Base-by-base conservation (phyloP, 1,139 yeast genomes). In the Candida sojae region DNA sequence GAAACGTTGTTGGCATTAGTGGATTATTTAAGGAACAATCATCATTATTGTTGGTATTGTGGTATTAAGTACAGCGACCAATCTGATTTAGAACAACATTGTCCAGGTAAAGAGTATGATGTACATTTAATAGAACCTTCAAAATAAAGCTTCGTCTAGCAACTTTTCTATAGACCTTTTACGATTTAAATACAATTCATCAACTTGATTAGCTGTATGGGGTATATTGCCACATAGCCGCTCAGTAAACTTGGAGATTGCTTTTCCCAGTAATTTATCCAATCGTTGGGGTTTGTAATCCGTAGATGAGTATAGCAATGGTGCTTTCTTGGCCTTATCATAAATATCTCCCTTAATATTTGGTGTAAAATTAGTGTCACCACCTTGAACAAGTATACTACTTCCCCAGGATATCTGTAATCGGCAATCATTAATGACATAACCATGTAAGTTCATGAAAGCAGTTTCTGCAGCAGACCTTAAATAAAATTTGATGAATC, bases 381-480 rank as follows among this genome's bases (percentile, higher is more conserved):
- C 37, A 42, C 46, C 44, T 13, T 48, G 43, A 32, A 43, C 49
- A 12, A 39, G 13, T 3, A 36, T 37, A 42, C 52, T 41, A 10
- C 57, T 58, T 5, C 74, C 75, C 80, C 80, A 75, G 6, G 59
- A 53, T 2, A 73, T 59, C n/a, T 51, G 46, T 11, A 74, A 43
- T 12, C 68, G 56, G 45, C 70, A 61, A 17, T 66, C 73, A 49
- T 68, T 65, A 8, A 73, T 60, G 10, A 53, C 55, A 10, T 59
- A 43, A 0, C 75, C 75, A 55, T 71, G 63, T 60, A 71, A 55
- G 43, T 60, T 61, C 7, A 70, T 40, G 10, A 74, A 44, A 0
- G 79, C 79, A 3, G 56, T 42, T 48, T 73, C 77, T 0, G 80
- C 79, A 7, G 71, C 62, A 4, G 66, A 56, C 34, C 80, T 59